phyloP scores from a whole-genome alignment of 352 stramenopile genomes.

The Phytopythium helicoides region DNA sequence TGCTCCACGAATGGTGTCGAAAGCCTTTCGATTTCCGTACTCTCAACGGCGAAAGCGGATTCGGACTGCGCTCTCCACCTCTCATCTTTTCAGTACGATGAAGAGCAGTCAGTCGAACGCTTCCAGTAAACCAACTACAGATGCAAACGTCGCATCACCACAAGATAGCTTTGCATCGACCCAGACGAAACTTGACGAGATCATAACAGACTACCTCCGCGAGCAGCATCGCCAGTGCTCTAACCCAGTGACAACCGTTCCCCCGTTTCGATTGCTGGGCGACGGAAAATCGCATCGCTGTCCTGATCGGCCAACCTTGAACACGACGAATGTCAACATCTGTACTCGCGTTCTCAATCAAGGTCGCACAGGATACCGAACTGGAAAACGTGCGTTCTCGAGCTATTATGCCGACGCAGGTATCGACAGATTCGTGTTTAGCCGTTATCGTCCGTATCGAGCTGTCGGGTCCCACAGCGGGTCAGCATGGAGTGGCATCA shows the following conservation, averaged over 20 bases:
- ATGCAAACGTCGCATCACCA: background rate
- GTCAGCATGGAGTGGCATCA: slow-evolving; percentile 56
- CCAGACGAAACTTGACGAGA: slow-evolving; percentile 67
- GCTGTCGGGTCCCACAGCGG: slow-evolving; percentile 47
- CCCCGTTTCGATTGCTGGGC: slow-evolving; percentile 77
- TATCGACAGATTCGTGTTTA: slow-evolving; percentile 78
- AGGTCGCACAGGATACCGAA: slow-evolving; percentile 43
- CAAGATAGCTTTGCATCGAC: slow-evolving; percentile 1
- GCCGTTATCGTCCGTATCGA: slow-evolving; percentile 69
- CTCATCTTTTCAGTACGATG: slow-evolving; percentile 24
- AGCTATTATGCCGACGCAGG: slow-evolving; percentile 59
- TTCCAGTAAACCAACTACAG: too few species aligned
- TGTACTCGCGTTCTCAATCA: slow-evolving; percentile 58
- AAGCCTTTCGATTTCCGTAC: slow-evolving; percentile 4
- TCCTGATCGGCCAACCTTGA: slow-evolving; percentile 50
- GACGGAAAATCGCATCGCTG: slow-evolving; percentile 62
- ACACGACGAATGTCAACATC: slow-evolving; percentile 58
- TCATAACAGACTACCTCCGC: slow-evolving; percentile 85
- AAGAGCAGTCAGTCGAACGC: background rate
- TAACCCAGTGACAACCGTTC: slow-evolving; percentile 84
- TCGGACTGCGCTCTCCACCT: slow-evolving; percentile 16
- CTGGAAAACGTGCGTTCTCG: slow-evolving; percentile 37
- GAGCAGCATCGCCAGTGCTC: slow-evolving; percentile 88
- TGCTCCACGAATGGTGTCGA: too few species aligned
- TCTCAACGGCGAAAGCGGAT: slow-evolving; percentile 34